These are phyloP conservation scores for Sphagnum contortum DNA, from an alignment of 225 moss, liverwort and hornwort species.

Conservation along the genomic window DNA sequence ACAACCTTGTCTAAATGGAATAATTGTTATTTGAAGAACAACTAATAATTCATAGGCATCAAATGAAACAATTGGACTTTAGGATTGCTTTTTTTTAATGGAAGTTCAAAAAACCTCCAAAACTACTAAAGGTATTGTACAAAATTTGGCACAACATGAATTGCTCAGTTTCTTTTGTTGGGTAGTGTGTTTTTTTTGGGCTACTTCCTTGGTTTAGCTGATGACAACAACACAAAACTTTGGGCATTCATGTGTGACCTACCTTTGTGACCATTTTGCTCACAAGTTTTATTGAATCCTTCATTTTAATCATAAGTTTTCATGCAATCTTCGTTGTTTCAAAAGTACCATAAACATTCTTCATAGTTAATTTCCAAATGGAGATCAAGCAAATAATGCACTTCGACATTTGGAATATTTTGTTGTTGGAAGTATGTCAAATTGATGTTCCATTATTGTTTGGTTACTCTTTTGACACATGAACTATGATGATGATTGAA, in stretches of 20 bases:
- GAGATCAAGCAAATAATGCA: no score
- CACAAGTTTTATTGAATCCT: constrained; percentile 4
- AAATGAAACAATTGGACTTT: constrained; percentile 5
- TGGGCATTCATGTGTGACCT: constrained; percentile 13
- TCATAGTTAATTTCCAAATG: no score
- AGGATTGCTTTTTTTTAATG: background rate
- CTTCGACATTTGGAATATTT: no score
- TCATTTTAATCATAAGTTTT: constrained; percentile 1
- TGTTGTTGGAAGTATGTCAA: no score
- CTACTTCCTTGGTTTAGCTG: constrained; percentile 20
- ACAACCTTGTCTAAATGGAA: constrained; percentile 51
- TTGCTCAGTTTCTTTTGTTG: constrained; percentile 24
- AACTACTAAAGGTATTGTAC: constrained; percentile 26
- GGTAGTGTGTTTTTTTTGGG: constrained; percentile 9
- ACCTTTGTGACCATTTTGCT: constrained; percentile 20
- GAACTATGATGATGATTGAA: no score
- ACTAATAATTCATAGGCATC: background rate
- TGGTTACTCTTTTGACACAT: no score
- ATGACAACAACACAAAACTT: constrained; percentile 13
- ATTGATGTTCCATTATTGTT: no score
- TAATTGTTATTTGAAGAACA: constrained; percentile 48
- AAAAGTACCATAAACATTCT: no score
- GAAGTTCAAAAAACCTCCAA: constrained; percentile 7
- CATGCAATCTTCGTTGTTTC: constrained; percentile 4
- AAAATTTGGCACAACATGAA: constrained; percentile 17